A percentile compares a stretch with the other conserved stretches of the same genome.
Evolutionary conservation across 495 filamentous ascomycete species (phyloP).

Genomic region (Wilcoxina mikolae): DNA sequence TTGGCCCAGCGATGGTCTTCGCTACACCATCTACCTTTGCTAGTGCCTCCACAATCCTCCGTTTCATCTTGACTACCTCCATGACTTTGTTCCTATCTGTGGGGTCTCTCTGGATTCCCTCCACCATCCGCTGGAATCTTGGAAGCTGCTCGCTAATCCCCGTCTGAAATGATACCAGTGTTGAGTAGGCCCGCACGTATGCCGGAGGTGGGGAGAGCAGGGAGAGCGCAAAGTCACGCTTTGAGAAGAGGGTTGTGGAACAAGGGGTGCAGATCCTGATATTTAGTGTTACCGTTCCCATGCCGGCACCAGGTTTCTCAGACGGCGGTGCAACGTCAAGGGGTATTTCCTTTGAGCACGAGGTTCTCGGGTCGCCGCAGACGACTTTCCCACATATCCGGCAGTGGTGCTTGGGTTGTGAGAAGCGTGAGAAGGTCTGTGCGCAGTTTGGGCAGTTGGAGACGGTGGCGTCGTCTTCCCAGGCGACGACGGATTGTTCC

Average conservation of each 20-base stretch:
- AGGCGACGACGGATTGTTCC: conserved; percentile 83
- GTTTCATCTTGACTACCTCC: conserved; percentile 81
- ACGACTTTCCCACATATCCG: conserved; percentile 84
- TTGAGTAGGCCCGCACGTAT: conserved; percentile 71
- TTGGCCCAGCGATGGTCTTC: conserved; percentile 64
- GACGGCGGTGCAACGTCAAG: conserved; percentile 43
- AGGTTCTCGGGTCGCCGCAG: conserved; percentile 70
- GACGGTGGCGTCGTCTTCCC: conserved; percentile 83
- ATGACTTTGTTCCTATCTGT: conserved; percentile 41
- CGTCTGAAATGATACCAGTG: conserved; percentile 72
- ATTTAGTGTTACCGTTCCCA: conserved; percentile 45
- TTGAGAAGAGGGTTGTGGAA: conserved; percentile 66
- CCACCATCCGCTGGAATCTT: conserved; percentile 67
- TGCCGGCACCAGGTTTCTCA: not conserved
- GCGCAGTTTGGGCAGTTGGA: conserved; percentile 78
- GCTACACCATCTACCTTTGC: conserved; percentile 77
- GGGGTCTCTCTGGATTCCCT: conserved; percentile 44
- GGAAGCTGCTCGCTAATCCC: conserved; percentile 77
- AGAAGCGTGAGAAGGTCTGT: conserved; percentile 81
- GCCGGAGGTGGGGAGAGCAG: conserved; percentile 53
- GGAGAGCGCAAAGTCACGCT: conserved; percentile 57
- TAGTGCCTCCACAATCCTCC: conserved; percentile 81
- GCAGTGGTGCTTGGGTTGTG: conserved; percentile 86
- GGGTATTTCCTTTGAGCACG: conserved; percentile 70
- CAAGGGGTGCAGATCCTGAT: conserved; percentile 87